Evolutionary conservation across 148 eudicot species (phyloP), one percentile per base, ranked within the genome.

Genomic region (Talinum fruticosum): DNA sequence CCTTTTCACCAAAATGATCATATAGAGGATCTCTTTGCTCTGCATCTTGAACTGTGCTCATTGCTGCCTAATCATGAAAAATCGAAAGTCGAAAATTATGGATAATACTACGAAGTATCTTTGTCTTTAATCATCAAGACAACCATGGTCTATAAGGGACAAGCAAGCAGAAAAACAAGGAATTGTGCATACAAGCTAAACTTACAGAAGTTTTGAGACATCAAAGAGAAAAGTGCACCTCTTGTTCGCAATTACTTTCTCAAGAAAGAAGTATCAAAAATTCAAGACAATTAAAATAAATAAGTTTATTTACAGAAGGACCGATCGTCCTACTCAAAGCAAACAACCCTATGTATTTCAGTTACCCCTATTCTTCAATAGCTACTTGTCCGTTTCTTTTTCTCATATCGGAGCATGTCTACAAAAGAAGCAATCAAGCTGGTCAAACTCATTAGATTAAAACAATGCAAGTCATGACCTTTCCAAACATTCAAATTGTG

Each of bases 1-100:
- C 93, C 78, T 88, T 87, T 61, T 85, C 97, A 79, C 86, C 85
- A 54, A 96, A 91, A 79, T 96, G 98, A 72, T 87, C 89, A 82
- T 88, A 91, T 69, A 96, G 81, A 66, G 93, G 88, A 88, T 93
- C 99, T 62, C 84, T 90, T 75, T 87, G 82, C 71, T 85, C 78
- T 81, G 87, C 87, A 79, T 90, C 99, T 81, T 93, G 84, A 73
- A 74, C 85, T 49, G 85, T 87, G 78, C 86, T 93, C 92, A 92
- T 91, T 51, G 98, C 97, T 30, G 98, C 99, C 99, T 96, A 79
- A 62, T 79, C 74, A 78, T 75, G 38, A 30, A 53, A 82, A 72
- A 76, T 38, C 10, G 41, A n/a, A 71, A 71, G 53, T 29, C 45
- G 49, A 71, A 59, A 14, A 8, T n/a, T 30, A 71, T 38, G 44